Evolutionary conservation across 148 eudicot species (phyloP).

Genomic region (Gaultheria prostrata): DNA sequence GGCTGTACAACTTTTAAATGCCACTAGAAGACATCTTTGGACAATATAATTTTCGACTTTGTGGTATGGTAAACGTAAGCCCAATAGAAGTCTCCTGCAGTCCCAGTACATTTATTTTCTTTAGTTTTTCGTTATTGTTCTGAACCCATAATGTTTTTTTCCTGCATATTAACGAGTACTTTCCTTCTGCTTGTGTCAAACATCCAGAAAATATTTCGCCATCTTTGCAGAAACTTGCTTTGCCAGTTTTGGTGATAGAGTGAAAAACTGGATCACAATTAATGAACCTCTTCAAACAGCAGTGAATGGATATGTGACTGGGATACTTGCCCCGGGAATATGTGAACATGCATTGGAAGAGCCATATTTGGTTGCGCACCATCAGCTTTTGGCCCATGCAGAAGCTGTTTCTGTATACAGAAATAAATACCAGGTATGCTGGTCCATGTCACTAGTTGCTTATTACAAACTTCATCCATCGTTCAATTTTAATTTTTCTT

Average conservation of each 20-base stretch:
- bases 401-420: conserved; percentile 63
- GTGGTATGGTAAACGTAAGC: neutral
- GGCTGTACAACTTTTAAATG: neutral
- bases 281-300: conserved; percentile 87
- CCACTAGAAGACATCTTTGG: neutral
- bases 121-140: neutral
- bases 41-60: neutral
- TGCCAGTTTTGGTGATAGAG: conserved; percentile 75
- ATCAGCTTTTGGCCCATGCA: conserved; percentile 81
- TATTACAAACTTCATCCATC: neutral
- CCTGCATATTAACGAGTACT: neutral
- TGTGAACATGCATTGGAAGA: conserved; percentile 45
- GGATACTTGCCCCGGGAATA: conserved; percentile 81
- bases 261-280: conserved; percentile 77
- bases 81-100: neutral
- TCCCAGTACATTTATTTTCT: neutral
- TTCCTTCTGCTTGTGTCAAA: conserved; percentile 17
- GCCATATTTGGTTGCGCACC: conserved; percentile 66
- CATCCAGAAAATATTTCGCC: conserved; percentile 72
- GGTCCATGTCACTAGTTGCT: neutral
- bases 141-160: conserved; percentile 5
- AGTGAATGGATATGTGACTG: conserved; percentile 59
- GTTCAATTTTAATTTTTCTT: neutral
- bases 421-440: conserved; percentile 56
- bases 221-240: conserved; percentile 88